Conservation (phyloP, 768 basidiomycete species). For the Trametes elegans region DNA sequence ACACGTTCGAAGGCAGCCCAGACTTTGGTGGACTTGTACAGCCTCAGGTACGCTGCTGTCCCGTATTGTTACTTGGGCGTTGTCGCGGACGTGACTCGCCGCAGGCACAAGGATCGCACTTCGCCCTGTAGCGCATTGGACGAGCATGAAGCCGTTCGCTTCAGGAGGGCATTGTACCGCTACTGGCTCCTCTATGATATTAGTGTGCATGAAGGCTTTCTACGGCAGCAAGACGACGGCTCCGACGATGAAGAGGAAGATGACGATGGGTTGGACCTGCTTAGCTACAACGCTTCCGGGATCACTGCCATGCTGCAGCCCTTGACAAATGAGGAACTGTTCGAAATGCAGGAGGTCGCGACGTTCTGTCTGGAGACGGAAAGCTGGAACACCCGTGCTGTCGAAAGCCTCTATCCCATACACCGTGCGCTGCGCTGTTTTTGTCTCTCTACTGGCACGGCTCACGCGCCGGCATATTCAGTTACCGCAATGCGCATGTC, state of each 20-base stretch:
- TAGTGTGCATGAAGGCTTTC: neutral
- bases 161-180: constrained; percentile 32
- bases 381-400: neutral
- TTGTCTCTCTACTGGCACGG: no score
- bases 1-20: constrained; percentile 27
- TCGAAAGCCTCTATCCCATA: neutral
- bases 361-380: constrained; percentile 22
- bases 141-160: constrained; percentile 31
- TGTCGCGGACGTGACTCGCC: neutral
- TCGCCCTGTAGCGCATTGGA: constrained; percentile 32
- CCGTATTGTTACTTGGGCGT: neutral
- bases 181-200: constrained; percentile 25
- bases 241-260: neutral
- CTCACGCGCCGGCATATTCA: no score
- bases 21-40: constrained; percentile 39
- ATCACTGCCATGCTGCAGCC: constrained; percentile 6
- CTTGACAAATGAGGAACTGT: constrained; percentile 19
- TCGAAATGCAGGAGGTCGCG: constrained; percentile 23
- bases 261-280: no score
- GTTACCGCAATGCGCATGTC: no score
- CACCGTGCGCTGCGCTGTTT: neutral
- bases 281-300: no score
- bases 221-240: neutral
- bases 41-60: constrained; percentile 32
- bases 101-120: constrained; percentile 38